Evolutionary conservation across 2,329 filamentous ascomycete genomes (phyloP).

Genomic region (Penicillium sp.): DNA sequence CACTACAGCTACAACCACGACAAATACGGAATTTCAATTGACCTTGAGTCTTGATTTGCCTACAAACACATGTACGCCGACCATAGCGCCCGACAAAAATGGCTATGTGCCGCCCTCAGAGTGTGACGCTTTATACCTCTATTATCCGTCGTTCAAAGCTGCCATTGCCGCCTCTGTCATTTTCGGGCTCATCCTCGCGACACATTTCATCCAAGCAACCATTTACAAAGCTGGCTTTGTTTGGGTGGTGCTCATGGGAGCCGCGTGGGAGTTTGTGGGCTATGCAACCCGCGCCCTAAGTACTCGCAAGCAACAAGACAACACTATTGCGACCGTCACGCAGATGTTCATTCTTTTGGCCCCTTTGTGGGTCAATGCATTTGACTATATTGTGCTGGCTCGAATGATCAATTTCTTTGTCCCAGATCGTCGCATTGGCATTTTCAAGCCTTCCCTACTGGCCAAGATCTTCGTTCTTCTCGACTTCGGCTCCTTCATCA

Average conservation of each 20-base stretch:
- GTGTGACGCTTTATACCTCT: slow-evolving; percentile 23
- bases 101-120: slow-evolving; percentile 21
- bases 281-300: slow-evolving; percentile 37
- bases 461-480: slow-evolving; percentile 45
- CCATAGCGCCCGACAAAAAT: slow-evolving; percentile 24
- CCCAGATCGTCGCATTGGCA: slow-evolving; percentile 40
- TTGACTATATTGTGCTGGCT: slow-evolving; percentile 50
- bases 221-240: slow-evolving; percentile 39
- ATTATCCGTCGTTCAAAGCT: slow-evolving; percentile 40
- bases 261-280: slow-evolving; percentile 45
- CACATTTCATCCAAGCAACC: slow-evolving; percentile 40
- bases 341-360: slow-evolving; percentile 12
- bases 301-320: slow-evolving; percentile 1
- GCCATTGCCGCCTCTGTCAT: slow-evolving; percentile 39
- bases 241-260: slow-evolving; percentile 51
- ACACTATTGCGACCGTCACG: background rate
- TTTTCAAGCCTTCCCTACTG: slow-evolving; percentile 40
- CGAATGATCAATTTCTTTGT: slow-evolving; percentile 50
- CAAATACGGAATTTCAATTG: background rate
- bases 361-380: slow-evolving; percentile 45
- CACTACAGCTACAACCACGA: slow-evolving; percentile 1
- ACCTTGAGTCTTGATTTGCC: slow-evolving; percentile 2
- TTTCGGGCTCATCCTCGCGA: slow-evolving; percentile 29
- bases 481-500: slow-evolving; percentile 36
- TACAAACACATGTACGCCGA: slow-evolving; percentile 19